phyloP scores from a whole-genome alignment of 1,284 basidiomycete species.

The Mycosarcoma mackinlayi region DNA sequence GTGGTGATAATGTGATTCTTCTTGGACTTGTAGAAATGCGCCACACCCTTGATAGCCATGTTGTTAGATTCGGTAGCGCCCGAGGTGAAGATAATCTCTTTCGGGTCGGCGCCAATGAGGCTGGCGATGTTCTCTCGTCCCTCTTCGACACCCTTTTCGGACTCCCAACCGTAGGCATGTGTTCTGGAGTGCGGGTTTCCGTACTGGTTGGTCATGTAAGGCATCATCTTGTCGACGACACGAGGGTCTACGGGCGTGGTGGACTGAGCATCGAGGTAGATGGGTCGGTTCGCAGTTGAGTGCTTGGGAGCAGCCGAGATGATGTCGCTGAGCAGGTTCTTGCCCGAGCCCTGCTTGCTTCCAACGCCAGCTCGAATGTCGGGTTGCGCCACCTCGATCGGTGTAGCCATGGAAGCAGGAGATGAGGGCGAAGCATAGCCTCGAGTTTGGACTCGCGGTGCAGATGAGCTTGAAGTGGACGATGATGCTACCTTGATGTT shows the following conservation, averaged over 20 bases:
- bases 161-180: constrained; percentile 99
- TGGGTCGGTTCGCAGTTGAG: constrained; percentile 59
- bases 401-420: constrained; percentile 59
- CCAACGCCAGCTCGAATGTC: constrained; percentile 50
- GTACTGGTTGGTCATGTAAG: constrained; percentile 93
- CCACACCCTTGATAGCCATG: constrained; percentile 96
- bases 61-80: constrained; percentile 99
- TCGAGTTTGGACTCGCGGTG: constrained; percentile 17
- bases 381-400: constrained; percentile 57
- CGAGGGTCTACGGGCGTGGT: constrained; percentile 98
- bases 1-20: constrained; percentile 73
- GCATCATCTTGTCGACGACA: constrained; percentile 96
- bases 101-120: constrained; percentile 90
- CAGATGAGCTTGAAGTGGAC: constrained; percentile 10
- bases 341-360: constrained; percentile 49
- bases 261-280: constrained; percentile 70
- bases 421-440: constrained; percentile 54
- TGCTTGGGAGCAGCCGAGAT: constrained; percentile 39
- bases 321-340: constrained; percentile 46
- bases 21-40: constrained; percentile 76
- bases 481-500: constrained; percentile 19
- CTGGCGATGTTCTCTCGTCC: constrained; percentile 90
- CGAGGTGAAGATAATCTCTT: constrained; percentile 97
- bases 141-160: constrained; percentile 90
- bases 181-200: constrained; percentile 98